Evolutionary conservation across 2,329 filamentous ascomycete genomes (phyloP).

Genomic region (Tolypocladium amazonense): DNA sequence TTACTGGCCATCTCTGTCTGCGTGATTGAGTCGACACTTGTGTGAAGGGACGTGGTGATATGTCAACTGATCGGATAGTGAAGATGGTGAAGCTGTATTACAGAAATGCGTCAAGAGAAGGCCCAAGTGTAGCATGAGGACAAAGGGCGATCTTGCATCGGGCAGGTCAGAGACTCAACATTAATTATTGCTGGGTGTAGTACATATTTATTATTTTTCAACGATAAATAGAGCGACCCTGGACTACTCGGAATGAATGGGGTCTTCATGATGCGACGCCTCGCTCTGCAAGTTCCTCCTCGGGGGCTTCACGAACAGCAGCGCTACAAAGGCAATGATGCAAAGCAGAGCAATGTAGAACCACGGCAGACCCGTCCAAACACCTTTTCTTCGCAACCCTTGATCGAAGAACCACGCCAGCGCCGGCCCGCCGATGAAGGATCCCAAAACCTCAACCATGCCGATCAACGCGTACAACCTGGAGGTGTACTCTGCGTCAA

Average conservation of each 20-base stretch:
- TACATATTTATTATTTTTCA: background rate
- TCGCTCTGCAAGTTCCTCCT: constrained; percentile 5
- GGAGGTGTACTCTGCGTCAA: constrained; percentile 25
- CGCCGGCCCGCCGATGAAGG: constrained; percentile 28
- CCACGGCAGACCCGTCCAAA: constrained; percentile 28
- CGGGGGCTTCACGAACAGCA: constrained; percentile 23
- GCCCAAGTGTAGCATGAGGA: too few species aligned
- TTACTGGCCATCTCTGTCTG: too few species aligned
- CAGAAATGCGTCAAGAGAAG: too few species aligned
- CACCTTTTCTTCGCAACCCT: constrained; percentile 22
- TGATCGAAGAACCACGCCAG: constrained; percentile 26
- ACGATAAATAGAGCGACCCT: too few species aligned
- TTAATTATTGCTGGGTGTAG: background rate
- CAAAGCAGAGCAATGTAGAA: constrained; percentile 25
- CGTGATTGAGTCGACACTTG: too few species aligned
- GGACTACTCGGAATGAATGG: constrained; percentile 11
- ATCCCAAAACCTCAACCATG: constrained; percentile 27
- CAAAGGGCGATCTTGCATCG: too few species aligned
- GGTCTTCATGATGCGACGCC: constrained; percentile 5
- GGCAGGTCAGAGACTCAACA: background rate
- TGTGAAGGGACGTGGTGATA: too few species aligned
- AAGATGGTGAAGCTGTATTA: too few species aligned
- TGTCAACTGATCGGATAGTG: too few species aligned
- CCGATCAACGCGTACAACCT: constrained; percentile 29
- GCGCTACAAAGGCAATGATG: constrained; percentile 14